phyloP scores from a whole-genome alignment of 2,329 filamentous ascomycete species.

The Neonectria neomacrospora region DNA sequence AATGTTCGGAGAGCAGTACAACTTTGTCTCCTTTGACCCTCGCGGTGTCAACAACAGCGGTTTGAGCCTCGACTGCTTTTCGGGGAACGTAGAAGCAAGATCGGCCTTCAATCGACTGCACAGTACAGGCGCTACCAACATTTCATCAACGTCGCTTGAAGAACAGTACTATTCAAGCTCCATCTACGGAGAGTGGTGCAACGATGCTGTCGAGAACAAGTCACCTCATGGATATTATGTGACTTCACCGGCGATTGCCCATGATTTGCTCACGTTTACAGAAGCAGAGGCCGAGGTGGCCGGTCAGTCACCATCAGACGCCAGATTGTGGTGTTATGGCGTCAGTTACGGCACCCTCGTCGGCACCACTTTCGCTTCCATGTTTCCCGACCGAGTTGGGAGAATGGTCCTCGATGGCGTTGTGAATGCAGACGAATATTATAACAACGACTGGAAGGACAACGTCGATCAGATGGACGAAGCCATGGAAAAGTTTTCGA shows the following conservation, averaged over 20 bases:
- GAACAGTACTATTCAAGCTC: conserved; percentile 46
- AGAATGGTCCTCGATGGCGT: conserved; percentile 50
- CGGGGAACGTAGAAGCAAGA: conserved; percentile 43
- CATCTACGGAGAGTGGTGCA: conserved; percentile 49
- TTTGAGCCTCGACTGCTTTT: conserved; percentile 45
- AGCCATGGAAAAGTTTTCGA: conserved; percentile 34
- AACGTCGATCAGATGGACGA: conserved; percentile 40
- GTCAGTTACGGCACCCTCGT: conserved; percentile 48
- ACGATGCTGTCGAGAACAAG: conserved; percentile 41
- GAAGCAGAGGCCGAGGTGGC: conserved; percentile 44
- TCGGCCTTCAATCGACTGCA: conserved; percentile 41
- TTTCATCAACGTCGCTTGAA: conserved; percentile 44
- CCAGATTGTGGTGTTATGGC: conserved; percentile 44
- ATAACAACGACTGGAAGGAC: conserved; percentile 38
- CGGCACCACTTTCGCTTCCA: conserved; percentile 48
- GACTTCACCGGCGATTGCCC: conserved; percentile 46
- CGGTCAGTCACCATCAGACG: conserved; percentile 38
- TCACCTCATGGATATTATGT: conserved; percentile 47
- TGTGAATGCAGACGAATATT: conserved; percentile 40
- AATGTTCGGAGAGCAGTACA: conserved; percentile 54
- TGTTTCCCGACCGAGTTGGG: conserved; percentile 54
- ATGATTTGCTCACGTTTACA: conserved; percentile 46
- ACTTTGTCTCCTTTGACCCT: conserved; percentile 56
- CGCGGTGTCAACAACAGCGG: conserved; percentile 53
- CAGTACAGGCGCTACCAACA: conserved; percentile 42